Conservation (phyloP, 441 rosid species). For the Adansonia madagascariensis region DNA sequence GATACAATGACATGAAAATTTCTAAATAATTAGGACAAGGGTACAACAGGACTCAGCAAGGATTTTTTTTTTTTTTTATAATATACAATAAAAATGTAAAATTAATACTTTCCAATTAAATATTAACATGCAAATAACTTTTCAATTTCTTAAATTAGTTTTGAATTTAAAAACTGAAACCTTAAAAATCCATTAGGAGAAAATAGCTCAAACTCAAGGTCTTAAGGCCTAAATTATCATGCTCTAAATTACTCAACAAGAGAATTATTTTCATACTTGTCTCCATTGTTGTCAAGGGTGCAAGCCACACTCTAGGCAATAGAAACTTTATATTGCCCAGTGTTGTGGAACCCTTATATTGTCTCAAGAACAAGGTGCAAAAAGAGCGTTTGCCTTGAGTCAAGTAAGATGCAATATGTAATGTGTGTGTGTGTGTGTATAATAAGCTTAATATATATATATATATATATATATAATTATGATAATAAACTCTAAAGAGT, state of each 20-base stretch:
- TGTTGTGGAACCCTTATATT: too few species aligned
- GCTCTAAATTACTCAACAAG: background rate
- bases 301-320: too few species aligned
- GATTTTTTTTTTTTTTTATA: background rate
- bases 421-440: too few species aligned
- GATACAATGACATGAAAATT: background rate
- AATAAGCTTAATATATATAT: too few species aligned
- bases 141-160: background rate
- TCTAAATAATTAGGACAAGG: background rate
- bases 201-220: background rate
- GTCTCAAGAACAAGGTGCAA: too few species aligned
- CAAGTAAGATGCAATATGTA: too few species aligned
- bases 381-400: too few species aligned
- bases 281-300: too few species aligned
- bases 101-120: background rate
- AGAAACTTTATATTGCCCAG: too few species aligned
- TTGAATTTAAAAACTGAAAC: background rate
- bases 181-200: background rate
- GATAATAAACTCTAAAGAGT: too few species aligned
- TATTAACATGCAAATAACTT: background rate
- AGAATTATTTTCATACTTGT: background rate
- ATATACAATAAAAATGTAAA: background rate
- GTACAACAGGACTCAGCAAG: background rate
- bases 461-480: too few species aligned
- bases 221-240: background rate